phyloP scores from a whole-genome alignment of 176 grass and related monocot genomes.

The Cocos nucifera region DNA sequence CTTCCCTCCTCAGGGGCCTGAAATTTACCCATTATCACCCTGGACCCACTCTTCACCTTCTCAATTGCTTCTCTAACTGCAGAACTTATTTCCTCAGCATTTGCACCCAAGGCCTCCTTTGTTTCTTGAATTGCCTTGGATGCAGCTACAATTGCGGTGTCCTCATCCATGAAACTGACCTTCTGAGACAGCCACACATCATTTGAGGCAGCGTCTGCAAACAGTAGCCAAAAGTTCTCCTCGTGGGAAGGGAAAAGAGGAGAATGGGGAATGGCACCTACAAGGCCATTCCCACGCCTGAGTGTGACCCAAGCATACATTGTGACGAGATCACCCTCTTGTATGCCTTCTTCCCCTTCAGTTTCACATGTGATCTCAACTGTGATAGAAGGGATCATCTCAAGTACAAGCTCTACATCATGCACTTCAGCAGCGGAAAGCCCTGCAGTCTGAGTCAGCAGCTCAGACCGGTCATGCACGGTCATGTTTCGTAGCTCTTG shows the following conservation, averaged over 20 bases:
- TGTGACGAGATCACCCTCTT: slow-evolving; percentile 88
- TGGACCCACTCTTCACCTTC: slow-evolving; percentile 79
- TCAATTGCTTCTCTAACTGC: slow-evolving; percentile 73
- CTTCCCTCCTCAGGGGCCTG: slow-evolving; percentile 69
- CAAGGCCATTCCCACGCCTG: slow-evolving; percentile 61
- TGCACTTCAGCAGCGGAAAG: slow-evolving; percentile 47
- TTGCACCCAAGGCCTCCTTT: slow-evolving; percentile 65
- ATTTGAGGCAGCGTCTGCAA: slow-evolving; percentile 56
- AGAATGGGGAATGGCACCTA: slow-evolving; percentile 68
- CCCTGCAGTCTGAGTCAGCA: slow-evolving; percentile 73
- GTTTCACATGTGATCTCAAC: slow-evolving; percentile 93
- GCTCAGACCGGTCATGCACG: slow-evolving; percentile 42
- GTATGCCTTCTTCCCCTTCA: slow-evolving; percentile 92
- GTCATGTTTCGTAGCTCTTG: slow-evolving; percentile 75
- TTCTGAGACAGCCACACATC: slow-evolving; percentile 93
- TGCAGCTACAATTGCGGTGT: slow-evolving; percentile 64
- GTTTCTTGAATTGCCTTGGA: slow-evolving; percentile 93
- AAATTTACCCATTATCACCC: slow-evolving; percentile 93
- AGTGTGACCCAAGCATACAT: slow-evolving; percentile 97
- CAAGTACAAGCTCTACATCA: slow-evolving; percentile 73
- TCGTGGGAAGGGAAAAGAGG: slow-evolving; percentile 80
- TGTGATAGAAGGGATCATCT: slow-evolving; percentile 87
- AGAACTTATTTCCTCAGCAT: slow-evolving; percentile 48
- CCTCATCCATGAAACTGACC: slow-evolving; percentile 88
- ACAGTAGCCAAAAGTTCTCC: slow-evolving; percentile 95